Evolutionary conservation across 129 eudicot genomes (phyloP).

Genomic region (Flaveria sonorensis): DNA sequence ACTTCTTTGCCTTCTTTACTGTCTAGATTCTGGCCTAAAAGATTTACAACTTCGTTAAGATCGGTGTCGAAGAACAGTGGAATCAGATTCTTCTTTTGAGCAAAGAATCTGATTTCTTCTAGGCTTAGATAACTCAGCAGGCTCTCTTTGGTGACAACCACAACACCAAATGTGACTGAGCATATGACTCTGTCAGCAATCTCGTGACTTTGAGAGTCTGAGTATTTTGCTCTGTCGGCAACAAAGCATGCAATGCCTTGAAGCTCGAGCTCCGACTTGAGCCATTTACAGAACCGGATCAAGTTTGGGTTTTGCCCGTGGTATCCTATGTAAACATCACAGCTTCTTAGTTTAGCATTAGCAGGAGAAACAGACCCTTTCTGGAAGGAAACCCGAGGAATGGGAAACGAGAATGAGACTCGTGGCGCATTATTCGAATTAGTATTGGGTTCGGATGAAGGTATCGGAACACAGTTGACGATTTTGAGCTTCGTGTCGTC

Average conservation of each 20-base stretch:
- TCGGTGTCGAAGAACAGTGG: constrained; percentile 76
- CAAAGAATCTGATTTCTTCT: constrained; percentile 84
- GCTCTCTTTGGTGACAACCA: constrained; percentile 61
- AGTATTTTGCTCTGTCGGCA: constrained; percentile 76
- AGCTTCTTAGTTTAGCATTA: constrained; percentile 80
- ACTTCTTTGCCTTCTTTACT: constrained; percentile 79
- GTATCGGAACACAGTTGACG: constrained; percentile 58
- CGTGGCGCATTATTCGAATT: constrained; percentile 47
- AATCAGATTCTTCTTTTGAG: constrained; percentile 84
- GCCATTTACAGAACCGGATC: constrained; percentile 77
- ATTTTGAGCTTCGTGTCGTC: constrained; percentile 64
- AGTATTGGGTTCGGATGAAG: constrained; percentile 36
- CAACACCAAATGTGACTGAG: constrained; percentile 75
- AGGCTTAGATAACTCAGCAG: constrained; percentile 57
- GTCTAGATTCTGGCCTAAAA: constrained; percentile 43
- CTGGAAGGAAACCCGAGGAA: constrained; percentile 78
- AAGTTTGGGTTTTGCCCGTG: constrained; percentile 79
- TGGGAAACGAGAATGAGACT: constrained; percentile 78
- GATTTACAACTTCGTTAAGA: constrained; percentile 38
- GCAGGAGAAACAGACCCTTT: constrained; percentile 71
- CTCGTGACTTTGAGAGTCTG: constrained; percentile 84
- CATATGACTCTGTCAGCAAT: constrained; percentile 86
- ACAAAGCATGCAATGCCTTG: constrained; percentile 91
- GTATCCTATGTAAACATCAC: constrained; percentile 87
- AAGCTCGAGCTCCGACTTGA: constrained; percentile 84